phyloP scores from a whole-genome alignment of 352 stramenopile genomes.

The Phytophthora cactorum region DNA sequence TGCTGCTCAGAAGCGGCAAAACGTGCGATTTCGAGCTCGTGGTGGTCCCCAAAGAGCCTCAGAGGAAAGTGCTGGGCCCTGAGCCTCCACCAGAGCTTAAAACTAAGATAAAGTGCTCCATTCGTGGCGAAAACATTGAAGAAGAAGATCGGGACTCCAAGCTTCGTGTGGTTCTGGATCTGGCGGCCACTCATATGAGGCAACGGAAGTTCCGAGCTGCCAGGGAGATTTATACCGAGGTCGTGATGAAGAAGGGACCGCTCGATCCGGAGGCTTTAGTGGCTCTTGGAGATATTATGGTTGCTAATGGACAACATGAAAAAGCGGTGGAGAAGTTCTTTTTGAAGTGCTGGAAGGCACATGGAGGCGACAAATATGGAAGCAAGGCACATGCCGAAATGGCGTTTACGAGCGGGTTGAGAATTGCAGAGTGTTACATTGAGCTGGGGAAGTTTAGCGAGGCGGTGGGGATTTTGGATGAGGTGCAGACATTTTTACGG shows the following conservation, averaged over 20 bases:
- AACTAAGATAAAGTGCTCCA: slow-evolving; percentile 7
- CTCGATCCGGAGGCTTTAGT: slow-evolving; percentile 55
- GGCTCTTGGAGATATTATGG: slow-evolving; percentile 58
- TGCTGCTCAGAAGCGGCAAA: background rate
- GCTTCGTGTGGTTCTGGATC: slow-evolving; percentile 37
- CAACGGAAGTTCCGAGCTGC: slow-evolving; percentile 55
- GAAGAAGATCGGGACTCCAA: slow-evolving; percentile 27
- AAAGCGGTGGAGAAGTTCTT: slow-evolving; percentile 49
- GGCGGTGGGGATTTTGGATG: slow-evolving; percentile 47
- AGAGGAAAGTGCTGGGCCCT: slow-evolving; percentile 12
- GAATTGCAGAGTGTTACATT: slow-evolving; percentile 56
- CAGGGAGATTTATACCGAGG: slow-evolving; percentile 49
- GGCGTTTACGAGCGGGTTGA: slow-evolving; percentile 49
- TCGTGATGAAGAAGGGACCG: slow-evolving; percentile 49
- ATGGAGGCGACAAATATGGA: slow-evolving; percentile 13
- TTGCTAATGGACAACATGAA: slow-evolving; percentile 46
- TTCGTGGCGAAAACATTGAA: slow-evolving; percentile 6
- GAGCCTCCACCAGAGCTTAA: slow-evolving; percentile 4
- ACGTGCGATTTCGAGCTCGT: slow-evolving; percentile 52
- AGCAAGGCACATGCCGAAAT: slow-evolving; percentile 39
- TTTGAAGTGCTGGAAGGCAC: slow-evolving; percentile 49
- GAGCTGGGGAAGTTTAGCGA: slow-evolving; percentile 30
- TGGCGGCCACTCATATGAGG: slow-evolving; percentile 52
- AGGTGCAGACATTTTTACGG: slow-evolving; percentile 50
- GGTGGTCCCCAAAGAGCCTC: slow-evolving; percentile 26